These are phyloP conservation scores for Citrus trifoliata DNA, from an alignment of 345 rosid species.

Conservation along the genomic window DNA sequence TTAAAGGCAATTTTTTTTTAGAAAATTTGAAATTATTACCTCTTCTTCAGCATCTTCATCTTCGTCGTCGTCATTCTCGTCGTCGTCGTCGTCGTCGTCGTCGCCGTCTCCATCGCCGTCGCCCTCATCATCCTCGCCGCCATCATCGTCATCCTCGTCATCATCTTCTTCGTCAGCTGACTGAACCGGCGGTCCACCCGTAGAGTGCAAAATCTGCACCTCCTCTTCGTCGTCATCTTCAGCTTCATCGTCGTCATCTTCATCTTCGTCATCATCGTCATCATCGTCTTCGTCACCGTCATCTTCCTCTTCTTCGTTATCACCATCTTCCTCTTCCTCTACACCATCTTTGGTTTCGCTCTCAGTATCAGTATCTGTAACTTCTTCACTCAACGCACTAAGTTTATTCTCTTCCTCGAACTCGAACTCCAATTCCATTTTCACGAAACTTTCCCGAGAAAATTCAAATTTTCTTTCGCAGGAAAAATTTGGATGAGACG, in stretches of 20 bases:
- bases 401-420: constrained; percentile 30
- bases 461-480: background rate
- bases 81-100: constrained; percentile 33
- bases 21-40: constrained; percentile 16
- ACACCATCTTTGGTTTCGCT: constrained; percentile 19
- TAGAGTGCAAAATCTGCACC: constrained; percentile 52
- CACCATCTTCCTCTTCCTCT: constrained; percentile 19
- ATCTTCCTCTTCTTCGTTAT: constrained; percentile 30
- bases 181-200: constrained; percentile 51
- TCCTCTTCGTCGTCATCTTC: constrained; percentile 49
- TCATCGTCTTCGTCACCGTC: constrained; percentile 42
- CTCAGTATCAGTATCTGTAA: constrained; percentile 24
- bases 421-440: constrained; percentile 21
- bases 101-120: constrained; percentile 51
- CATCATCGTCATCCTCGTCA: constrained; percentile 51
- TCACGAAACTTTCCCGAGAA: constrained; percentile 13
- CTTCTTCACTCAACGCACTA: constrained; percentile 23
- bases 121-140: constrained; percentile 40
- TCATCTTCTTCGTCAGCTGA: constrained; percentile 55
- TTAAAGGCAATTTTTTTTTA: background rate
- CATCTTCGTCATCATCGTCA: constrained; percentile 37
- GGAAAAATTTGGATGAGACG: background rate
- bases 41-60: constrained; percentile 39
- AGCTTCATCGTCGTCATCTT: constrained; percentile 41
- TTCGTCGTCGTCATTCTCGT: constrained; percentile 20